Base-by-base conservation (phyloP, 2,329 filamentous ascomycete species). In the Pseudogymnoascus sp. region DNA sequence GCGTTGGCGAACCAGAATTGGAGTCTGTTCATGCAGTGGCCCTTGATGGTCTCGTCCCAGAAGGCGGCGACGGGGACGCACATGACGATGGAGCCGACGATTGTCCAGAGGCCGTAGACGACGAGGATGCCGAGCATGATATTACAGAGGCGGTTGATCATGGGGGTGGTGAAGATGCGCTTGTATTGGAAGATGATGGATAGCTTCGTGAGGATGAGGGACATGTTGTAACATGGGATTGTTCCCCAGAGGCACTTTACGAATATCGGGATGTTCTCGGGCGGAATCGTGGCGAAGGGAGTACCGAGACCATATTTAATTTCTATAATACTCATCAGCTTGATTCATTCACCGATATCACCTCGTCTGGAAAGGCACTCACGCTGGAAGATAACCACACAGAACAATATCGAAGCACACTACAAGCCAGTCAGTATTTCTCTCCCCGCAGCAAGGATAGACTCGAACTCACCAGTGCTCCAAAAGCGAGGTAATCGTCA, bases 1-100 rank as follows among this genome's bases (percentile, higher is more conserved):
- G 72, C 79, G 64, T 81, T 81, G 59, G 77, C 74, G 64, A 79
- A 78, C 80, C 80, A 83, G 64, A 79, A 78, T 11, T 70, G 72
- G 6, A 74, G 59, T 10, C 65, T 68, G 38, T 70, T 59, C 40
- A 76, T 66, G 62, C 74, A 74, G 59, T 65, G 61, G 37, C 64
- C 63, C 40, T 63, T 42, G 21, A 50, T 63, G 11, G 21, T n/a
- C 10, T 50, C 33, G n/a, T 60, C 37, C 50, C 56, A 63, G 56
- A 61, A 63, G 24, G 26, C 59, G 6, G 53, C 37, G 33, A 61
- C 50, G 4, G 71, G 71, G 19, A 69, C 66, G 64, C 71, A 73
- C 61, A 67, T 70, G 59, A 72, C 69, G 26, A 70, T 59, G 1
- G 69, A 67, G 3, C 67, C 67, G 42, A 70, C 63, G 11, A 73